Percentiles rank a stretch among this genome's conserved stretches.
Evolutionary conservation across 805 yeast genomes (phyloP).

Genomic region (Schizosaccharomyces cryophilus): DNA sequence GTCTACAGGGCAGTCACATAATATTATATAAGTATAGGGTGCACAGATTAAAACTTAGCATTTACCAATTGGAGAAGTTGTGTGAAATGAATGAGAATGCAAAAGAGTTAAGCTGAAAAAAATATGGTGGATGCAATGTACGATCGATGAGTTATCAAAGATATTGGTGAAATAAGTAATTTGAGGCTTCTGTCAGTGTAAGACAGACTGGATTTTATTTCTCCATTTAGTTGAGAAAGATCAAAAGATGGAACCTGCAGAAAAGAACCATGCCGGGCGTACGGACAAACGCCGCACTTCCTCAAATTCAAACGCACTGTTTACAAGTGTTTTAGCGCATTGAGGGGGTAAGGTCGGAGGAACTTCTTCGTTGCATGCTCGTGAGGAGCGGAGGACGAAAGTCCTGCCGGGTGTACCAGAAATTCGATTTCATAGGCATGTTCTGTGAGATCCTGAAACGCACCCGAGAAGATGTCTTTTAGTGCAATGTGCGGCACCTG

Average conservation of each 20-base stretch:
- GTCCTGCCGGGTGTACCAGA: constrained; percentile 1
- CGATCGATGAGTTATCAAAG: too few species aligned
- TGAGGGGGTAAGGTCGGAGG: constrained; percentile 2
- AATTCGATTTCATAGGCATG: not conserved
- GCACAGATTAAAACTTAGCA: not conserved
- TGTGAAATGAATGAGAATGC: too few species aligned
- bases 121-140: too few species aligned
- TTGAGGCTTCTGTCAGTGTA: too few species aligned
- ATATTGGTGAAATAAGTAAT: too few species aligned
- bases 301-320: not conserved
- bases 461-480: constrained; percentile 1
- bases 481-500: constrained; percentile 2
- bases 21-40: not conserved
- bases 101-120: too few species aligned
- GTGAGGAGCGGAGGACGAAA: constrained; percentile 1
- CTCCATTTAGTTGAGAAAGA: too few species aligned
- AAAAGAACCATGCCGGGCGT: constrained; percentile 1
- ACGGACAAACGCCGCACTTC: constrained; percentile 2
- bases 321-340: not conserved
- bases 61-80: not conserved
- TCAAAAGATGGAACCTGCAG: not conserved
- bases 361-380: constrained; percentile 1
- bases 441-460: not conserved
- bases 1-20: not conserved
- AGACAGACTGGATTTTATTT: too few species aligned